A percentile compares a stretch with the other conserved stretches of the same genome.
These are phyloP conservation scores for Claviceps purpurea DNA, from an alignment of 2,329 filamentous ascomycete species.

Conservation along the genomic window DNA sequence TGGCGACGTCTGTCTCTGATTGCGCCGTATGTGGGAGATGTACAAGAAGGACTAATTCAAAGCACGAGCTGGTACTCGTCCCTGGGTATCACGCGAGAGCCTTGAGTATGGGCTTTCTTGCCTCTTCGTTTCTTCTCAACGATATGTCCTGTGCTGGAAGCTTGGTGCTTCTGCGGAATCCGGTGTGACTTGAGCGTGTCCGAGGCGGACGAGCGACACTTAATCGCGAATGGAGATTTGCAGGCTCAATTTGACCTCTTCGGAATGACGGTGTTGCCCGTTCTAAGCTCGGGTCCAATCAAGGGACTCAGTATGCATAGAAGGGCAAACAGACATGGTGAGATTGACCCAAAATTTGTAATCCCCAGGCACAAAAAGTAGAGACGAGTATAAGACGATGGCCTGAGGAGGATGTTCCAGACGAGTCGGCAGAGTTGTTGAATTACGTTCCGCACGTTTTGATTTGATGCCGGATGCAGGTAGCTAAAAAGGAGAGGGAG, in stretches of 20 bases:
- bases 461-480: no score
- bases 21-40: background rate
- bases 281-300: slow-evolving; percentile 13
- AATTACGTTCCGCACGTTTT: background rate
- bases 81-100: background rate
- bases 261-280: background rate
- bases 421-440: no score
- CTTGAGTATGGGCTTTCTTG: background rate
- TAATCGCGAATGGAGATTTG: background rate
- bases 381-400: background rate
- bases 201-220: background rate
- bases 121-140: background rate
- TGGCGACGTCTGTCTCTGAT: slow-evolving; percentile 8
- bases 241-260: background rate
- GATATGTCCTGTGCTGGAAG: background rate
- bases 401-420: background rate
- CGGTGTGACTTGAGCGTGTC: background rate
- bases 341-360: background rate
- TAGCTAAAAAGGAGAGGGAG: no score
- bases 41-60: background rate
- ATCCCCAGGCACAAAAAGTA: background rate
- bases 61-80: background rate
- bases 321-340: slow-evolving; percentile 12
- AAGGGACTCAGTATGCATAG: slow-evolving; percentile 11
- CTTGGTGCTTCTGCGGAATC: background rate